A percentile compares a stretch with the other conserved stretches of the same genome.
phyloP scores from a whole-genome alignment of 805 yeast genomes.

The Brettanomyces custersianus region DNA sequence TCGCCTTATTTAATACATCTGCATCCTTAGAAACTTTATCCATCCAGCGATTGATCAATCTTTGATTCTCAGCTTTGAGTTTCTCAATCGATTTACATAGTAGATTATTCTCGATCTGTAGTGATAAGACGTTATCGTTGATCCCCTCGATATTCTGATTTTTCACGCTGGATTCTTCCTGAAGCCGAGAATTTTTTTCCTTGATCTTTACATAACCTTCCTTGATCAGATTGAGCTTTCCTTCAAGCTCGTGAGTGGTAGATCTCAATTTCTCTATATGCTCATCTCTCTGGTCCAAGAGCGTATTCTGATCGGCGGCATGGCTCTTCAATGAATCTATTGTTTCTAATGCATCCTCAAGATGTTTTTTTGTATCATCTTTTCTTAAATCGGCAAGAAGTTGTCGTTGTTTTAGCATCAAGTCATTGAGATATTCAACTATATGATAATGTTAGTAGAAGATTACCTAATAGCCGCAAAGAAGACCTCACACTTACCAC shows the following conservation, averaged over 20 bases:
- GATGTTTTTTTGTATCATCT: slow-evolving; percentile 11
- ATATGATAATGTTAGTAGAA: slow-evolving; percentile 5
- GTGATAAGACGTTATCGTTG: slow-evolving; percentile 40
- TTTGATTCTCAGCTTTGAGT: slow-evolving; percentile 30
- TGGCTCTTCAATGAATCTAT: slow-evolving; percentile 6
- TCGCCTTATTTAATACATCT: slow-evolving; percentile 32
- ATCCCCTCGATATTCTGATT: slow-evolving; percentile 38
- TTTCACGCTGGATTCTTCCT: slow-evolving; percentile 28
- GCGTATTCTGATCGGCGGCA: not conserved
- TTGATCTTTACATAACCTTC: slow-evolving; percentile 18
- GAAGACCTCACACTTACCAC: slow-evolving; percentile 13
- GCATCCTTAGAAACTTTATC: slow-evolving; percentile 34
- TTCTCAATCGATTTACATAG: slow-evolving; percentile 19
- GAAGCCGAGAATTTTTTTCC: slow-evolving; percentile 11
- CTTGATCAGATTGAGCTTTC: slow-evolving; percentile 11
- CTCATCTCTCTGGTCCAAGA: slow-evolving; percentile 7
- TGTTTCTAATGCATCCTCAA: slow-evolving; percentile 7
- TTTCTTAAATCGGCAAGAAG: slow-evolving; percentile 4
- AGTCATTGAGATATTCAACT: slow-evolving; percentile 10
- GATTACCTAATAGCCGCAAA: not conserved
- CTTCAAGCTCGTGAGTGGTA: slow-evolving; percentile 9
- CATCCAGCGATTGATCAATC: slow-evolving; percentile 34
- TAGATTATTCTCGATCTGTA: slow-evolving; percentile 42
- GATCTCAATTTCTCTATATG: slow-evolving; percentile 6
- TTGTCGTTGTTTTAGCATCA: not conserved